Evolutionary conservation across 2,329 filamentous ascomycete genomes (phyloP), one percentile per base, ranked within the genome.

Genomic region (Teratosphaeria gauchensis): DNA sequence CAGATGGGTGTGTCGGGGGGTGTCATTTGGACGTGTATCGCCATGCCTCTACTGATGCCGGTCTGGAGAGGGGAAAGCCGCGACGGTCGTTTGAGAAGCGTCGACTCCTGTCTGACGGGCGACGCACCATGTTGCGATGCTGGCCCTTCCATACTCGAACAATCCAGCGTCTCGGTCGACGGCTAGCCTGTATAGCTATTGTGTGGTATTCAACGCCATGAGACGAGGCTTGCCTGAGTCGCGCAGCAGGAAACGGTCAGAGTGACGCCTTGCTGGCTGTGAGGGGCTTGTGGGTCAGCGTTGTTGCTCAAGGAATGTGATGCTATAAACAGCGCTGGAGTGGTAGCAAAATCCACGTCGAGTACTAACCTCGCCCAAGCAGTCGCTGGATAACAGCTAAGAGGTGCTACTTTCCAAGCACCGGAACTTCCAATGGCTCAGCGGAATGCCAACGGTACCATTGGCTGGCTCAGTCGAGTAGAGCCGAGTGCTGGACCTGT

Each of bases 1-100:
- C 53, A 52, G 4, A 53, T 28, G 7, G 64, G 63, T 2, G 59
- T 63, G 30, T 62, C 62, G 14, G 63, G 62, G 6, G 64, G 63
- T 35, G 63, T 63, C 54, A 62, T 62, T 2, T 63, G 59, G 12
- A 54, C 35, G 31, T 54, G 51, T 21, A 54, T 33, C 7, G 51
- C 56, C 31, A 58, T 9, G 6, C 33, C 52, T 7, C 16, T 35
- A 31, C 32, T 55, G 31, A 55, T n/a, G 31, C 53, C 53, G 12
- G 42, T 48, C 4, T 48, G 42, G 2, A 48, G 42, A 21, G 24
- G 24, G 4, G 42, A 48, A 8, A n/a, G 42, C 19, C 42, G 42
- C 3, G 42, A 48, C 5, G 42, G 19, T 5, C 42, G 42, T 48
- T 48, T 19, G 3, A 9, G n/a, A 19, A 21, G 42, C 42, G 19